Percentiles rank a stretch among this genome's conserved stretches.
These are phyloP conservation scores for Fonsecaea nubica DNA, from an alignment of 2,329 filamentous ascomycete species.

Conservation along the genomic window DNA sequence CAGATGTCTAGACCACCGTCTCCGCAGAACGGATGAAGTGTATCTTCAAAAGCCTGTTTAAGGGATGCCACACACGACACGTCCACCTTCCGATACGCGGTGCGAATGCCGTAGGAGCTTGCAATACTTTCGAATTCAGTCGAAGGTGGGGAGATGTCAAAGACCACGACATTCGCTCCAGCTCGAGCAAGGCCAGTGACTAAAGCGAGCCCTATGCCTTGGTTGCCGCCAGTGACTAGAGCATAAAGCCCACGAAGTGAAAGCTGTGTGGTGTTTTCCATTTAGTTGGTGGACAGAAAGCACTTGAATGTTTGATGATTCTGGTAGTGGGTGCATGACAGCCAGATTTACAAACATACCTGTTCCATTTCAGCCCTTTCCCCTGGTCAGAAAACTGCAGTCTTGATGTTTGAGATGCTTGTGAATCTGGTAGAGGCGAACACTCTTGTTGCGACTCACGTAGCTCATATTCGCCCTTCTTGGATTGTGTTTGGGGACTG, in stretches of 20 bases:
- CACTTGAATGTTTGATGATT: neutral
- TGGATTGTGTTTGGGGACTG: neutral
- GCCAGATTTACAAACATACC: neutral
- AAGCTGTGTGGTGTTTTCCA: constrained; percentile 36
- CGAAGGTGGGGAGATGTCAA: constrained; percentile 11
- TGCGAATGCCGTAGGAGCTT: constrained; percentile 3
- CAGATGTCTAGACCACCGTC: constrained; percentile 10
- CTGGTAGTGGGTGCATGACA: neutral
- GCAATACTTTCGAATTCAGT: constrained; percentile 9
- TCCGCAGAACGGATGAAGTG: constrained; percentile 3
- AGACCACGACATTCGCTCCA: constrained; percentile 1
- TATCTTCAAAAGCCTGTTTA: constrained; percentile 7
- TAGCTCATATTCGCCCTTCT: neutral
- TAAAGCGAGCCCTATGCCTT: constrained; percentile 50
- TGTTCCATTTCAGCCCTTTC: neutral
- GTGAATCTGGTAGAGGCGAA: neutral
- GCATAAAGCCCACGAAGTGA: constrained; percentile 47
- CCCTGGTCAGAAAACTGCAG: neutral
- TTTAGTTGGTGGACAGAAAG: neutral
- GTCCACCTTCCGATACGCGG: constrained; percentile 9
- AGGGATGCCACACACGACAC: constrained; percentile 6
- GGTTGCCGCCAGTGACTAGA: constrained; percentile 50
- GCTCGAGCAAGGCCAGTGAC: constrained; percentile 10
- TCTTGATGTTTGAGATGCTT: neutral
- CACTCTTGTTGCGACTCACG: neutral